phyloP scores from a whole-genome alignment of 768 basidiomycete genomes.

The Coprinopsis strossmayeri region DNA sequence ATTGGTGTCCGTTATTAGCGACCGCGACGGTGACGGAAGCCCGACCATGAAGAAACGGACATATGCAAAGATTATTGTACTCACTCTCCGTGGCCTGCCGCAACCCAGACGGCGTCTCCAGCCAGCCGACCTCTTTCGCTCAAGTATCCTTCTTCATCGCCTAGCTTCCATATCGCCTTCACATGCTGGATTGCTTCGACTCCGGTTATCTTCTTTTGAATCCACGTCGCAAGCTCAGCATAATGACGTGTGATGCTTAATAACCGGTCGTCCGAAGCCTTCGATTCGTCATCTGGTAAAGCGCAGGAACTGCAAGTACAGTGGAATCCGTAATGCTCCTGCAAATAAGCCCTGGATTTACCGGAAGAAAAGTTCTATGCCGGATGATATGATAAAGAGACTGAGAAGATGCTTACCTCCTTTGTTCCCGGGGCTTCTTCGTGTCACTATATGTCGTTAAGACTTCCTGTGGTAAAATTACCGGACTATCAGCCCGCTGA shows the following conservation, averaged over 20 bases:
- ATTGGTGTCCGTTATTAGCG: too few species aligned
- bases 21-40: background rate
- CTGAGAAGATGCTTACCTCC: slow-evolving; percentile 33
- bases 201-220: slow-evolving; percentile 34
- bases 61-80: slow-evolving; percentile 16
- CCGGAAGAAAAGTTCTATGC: background rate
- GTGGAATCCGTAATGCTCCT: slow-evolving; percentile 47
- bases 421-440: slow-evolving; percentile 42
- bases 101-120: slow-evolving; percentile 53
- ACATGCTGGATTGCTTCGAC: slow-evolving; percentile 41
- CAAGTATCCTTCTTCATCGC: slow-evolving; percentile 58
- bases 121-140: slow-evolving; percentile 60
- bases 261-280: slow-evolving; percentile 46
- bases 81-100: slow-evolving; percentile 59
- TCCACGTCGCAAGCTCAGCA: slow-evolving; percentile 44
- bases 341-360: slow-evolving; percentile 37
- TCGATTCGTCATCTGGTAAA: slow-evolving; percentile 39
- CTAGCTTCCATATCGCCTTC: slow-evolving; percentile 49
- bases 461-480: slow-evolving; percentile 38
- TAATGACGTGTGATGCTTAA: slow-evolving; percentile 39
- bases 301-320: slow-evolving; percentile 58
- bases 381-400: background rate
- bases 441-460: slow-evolving; percentile 58
- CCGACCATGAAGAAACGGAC: background rate
- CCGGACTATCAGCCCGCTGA: slow-evolving; percentile 5